These are phyloP conservation scores for Didymella pinodella DNA, from an alignment of 2,329 filamentous ascomycete genomes.

Conservation along the genomic window DNA sequence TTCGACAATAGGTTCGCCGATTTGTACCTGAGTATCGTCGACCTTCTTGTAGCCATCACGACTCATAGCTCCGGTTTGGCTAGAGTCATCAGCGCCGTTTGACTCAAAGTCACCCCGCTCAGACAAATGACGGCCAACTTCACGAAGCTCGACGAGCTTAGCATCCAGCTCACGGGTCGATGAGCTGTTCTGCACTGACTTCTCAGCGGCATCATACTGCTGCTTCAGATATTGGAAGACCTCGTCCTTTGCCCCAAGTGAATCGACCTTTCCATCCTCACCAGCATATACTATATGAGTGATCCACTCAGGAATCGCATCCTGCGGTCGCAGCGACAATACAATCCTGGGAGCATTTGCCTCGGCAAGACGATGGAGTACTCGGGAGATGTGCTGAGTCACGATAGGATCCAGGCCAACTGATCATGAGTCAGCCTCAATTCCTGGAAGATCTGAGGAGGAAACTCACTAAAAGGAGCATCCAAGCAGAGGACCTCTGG, in stretches of 20 bases:
- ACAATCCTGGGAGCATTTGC: conserved; percentile 75
- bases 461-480: conserved; percentile 79
- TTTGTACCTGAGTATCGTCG: conserved; percentile 25
- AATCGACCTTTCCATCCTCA: conserved; percentile 69
- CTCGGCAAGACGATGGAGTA: conserved; percentile 74
- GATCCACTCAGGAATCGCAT: conserved; percentile 88
- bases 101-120: conserved; percentile 41
- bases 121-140: conserved; percentile 41
- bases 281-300: conserved; percentile 81
- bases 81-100: conserved; percentile 9
- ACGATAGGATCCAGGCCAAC: conserved; percentile 92
- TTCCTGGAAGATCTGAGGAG: background rate
- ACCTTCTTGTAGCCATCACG: conserved; percentile 43
- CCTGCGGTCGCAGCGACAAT: conserved; percentile 81
- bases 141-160: conserved; percentile 36
- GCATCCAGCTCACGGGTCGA: conserved; percentile 22
- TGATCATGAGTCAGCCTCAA: conserved; percentile 30
- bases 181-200: conserved; percentile 39
- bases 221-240: conserved; percentile 62
- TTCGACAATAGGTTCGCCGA: conserved; percentile 78
- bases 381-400: conserved; percentile 71
- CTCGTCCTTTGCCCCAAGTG: conserved; percentile 69
- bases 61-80: conserved; percentile 27
- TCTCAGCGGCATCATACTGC: conserved; percentile 37
- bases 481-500: conserved; percentile 83